Evolutionary conservation across 495 filamentous ascomycete genomes (phyloP), one percentile per base, ranked within the genome.

Genomic region (Aspergillus bridgeri): DNA sequence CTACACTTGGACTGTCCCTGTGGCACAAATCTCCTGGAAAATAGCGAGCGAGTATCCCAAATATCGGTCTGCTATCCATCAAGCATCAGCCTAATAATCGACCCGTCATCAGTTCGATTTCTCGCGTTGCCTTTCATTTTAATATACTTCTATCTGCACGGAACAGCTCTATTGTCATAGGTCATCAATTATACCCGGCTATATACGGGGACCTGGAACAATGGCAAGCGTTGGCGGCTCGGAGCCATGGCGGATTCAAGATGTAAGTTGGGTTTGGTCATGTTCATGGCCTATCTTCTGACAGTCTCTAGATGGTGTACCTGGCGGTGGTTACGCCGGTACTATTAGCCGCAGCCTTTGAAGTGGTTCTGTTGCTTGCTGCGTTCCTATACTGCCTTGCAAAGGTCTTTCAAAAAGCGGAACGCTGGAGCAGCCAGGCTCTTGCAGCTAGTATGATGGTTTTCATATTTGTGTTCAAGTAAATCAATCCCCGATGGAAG

Each of bases 331-430:
- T 97, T 52, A 89, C 89, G 44, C 74, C 88, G 20, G 78, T 97
- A 20, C 89, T 97, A 87, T 64, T 92, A 2, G 89, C 88, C 45
- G 94, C 94, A 2, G 78, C 91, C 22, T 79, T 96, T 20, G 94
- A 98, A 75, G 98, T 94, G 94, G 83, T 96, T 49, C 81, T 98
- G 5, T 97, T 92, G 89, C 81, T 97, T 45, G 86, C 86, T 23
- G 91, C 94, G 9, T 97, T 98, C 66, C 67, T 96, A 53, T 97
- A 96, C 74, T 97, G 94, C 65, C 76, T 98, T 1, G 72, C 83
- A 60, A 96, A 97, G 64, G 92, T 92, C 8, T 96, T 87, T 65
- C 77, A 85, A 55, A 98, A 98, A 70, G 93, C 94, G 23, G 91
- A 96, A 56, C 86, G 88, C 65, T 89, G 89, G 86, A 90, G 84